Evolutionary conservation across 2,329 filamentous ascomycete genomes (phyloP).

Genomic region (Setomelanomma holmii): DNA sequence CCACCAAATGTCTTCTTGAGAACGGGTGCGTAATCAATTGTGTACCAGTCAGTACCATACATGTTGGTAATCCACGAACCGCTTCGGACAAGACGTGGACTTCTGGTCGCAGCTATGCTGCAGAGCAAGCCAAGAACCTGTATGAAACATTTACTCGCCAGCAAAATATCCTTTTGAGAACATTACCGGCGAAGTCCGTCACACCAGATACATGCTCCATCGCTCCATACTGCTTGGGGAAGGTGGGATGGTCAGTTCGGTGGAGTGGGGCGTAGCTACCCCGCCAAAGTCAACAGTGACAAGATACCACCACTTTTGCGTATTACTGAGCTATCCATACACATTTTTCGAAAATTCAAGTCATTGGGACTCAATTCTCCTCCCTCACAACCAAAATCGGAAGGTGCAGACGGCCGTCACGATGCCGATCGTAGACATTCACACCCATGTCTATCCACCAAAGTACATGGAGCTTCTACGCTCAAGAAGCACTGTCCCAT

Average conservation of each 20-base stretch:
- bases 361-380: too few species aligned
- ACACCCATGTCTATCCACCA: constrained; percentile 69
- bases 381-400: not conserved
- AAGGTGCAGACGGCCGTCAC: constrained; percentile 4
- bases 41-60: too few species aligned
- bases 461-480: constrained; percentile 66
- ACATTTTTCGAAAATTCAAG: too few species aligned
- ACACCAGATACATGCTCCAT: constrained; percentile 8
- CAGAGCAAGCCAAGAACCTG: too few species aligned
- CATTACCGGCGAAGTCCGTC: constrained; percentile 21
- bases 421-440: constrained; percentile 63
- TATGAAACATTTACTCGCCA: too few species aligned
- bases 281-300: constrained; percentile 23
- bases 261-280: constrained; percentile 36
- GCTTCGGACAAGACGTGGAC: too few species aligned
- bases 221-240: constrained; percentile 31
- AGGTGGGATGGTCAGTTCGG: constrained; percentile 38
- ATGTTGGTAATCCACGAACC: too few species aligned
- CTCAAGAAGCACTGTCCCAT: constrained; percentile 68
- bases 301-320: constrained; percentile 10
- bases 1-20: constrained; percentile 47
- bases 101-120: too few species aligned
- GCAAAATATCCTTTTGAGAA: not conserved
- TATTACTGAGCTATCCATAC: not conserved
- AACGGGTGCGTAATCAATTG: too few species aligned